phyloP scores from a whole-genome alignment of 1,284 basidiomycete species.

The Farysia itapuensis region DNA sequence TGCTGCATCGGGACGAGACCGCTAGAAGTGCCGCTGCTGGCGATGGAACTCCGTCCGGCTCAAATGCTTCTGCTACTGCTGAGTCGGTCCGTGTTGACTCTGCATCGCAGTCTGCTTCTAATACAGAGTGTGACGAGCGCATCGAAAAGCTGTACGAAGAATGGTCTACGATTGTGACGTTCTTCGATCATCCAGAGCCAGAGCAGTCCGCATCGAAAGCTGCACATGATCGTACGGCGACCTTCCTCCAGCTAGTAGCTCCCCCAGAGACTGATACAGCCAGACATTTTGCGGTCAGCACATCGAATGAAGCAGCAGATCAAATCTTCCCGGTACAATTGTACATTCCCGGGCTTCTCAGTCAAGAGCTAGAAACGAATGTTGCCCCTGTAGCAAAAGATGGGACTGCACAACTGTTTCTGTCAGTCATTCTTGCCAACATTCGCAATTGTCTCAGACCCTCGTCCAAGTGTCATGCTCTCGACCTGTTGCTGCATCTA shows the following conservation, averaged over 20 bases:
- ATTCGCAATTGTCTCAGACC: conserved; percentile 85
- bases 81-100: conserved; percentile 22
- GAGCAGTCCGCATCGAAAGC: neutral
- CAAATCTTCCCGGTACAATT: conserved; percentile 35
- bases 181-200: conserved; percentile 20
- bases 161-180: conserved; percentile 42
- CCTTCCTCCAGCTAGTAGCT: neutral
- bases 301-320: conserved; percentile 13
- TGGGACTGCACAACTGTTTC: conserved; percentile 75
- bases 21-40: conserved; percentile 5
- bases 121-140: conserved; percentile 52
- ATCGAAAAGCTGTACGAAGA: conserved; percentile 56
- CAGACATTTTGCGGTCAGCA: neutral
- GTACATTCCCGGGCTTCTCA: conserved; percentile 42
- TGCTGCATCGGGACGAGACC: neutral
- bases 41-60: conserved; percentile 14
- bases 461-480: conserved; percentile 78
- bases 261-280: neutral
- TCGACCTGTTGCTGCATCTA: conserved; percentile 85
- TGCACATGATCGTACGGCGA: neutral
- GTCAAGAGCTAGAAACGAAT: conserved; percentile 8
- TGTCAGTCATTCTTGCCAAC: conserved; percentile 84
- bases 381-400: conserved; percentile 63
- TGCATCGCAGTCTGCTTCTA: conserved; percentile 4
- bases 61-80: conserved; percentile 26